These are phyloP conservation scores for Candida michaelii DNA, from an alignment of 805 yeast genomes.

Conservation along the genomic window DNA sequence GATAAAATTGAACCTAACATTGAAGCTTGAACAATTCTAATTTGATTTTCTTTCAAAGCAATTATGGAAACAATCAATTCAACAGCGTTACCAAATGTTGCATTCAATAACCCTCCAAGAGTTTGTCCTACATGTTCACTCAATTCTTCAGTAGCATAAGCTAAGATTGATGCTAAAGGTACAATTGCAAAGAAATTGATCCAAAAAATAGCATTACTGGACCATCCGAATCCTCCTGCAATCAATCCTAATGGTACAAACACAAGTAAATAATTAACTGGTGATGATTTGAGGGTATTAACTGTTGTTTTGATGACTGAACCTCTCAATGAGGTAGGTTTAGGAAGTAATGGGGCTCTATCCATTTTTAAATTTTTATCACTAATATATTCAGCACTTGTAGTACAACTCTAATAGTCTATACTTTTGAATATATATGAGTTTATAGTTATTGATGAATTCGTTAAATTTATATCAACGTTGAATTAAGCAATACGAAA, in stretches of 20 bases:
- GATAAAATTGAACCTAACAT: slow-evolving; percentile 95
- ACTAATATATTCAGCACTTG: not conserved
- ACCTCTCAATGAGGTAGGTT: not conserved
- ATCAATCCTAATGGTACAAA: slow-evolving; percentile 88
- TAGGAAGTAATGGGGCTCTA: slow-evolving; percentile 5
- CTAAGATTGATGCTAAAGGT: slow-evolving; percentile 87
- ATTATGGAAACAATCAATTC: slow-evolving; percentile 93
- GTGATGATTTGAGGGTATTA: slow-evolving; percentile 51
- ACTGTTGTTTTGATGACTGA: slow-evolving; percentile 18
- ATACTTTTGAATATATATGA: too few relatives aligned
- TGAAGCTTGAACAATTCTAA: slow-evolving; percentile 93
- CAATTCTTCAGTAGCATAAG: slow-evolving; percentile 91
- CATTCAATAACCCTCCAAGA: slow-evolving; percentile 89
- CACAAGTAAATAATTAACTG: slow-evolving; percentile 71
- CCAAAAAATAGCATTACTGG: slow-evolving; percentile 57
- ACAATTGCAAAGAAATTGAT: slow-evolving; percentile 87
- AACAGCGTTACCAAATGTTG: slow-evolving; percentile 97
- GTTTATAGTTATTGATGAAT: not conserved
- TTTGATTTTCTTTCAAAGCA: slow-evolving; percentile 82
- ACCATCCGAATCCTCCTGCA: slow-evolving; percentile 62
- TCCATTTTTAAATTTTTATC: not conserved
- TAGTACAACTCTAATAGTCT: too few relatives aligned
- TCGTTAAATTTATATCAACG: not conserved
- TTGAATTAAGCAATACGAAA: not conserved
- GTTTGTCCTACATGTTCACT: slow-evolving; percentile 89